Evolutionary conservation across 306 rosid species (phyloP).

Genomic region (Castanea mollissima): DNA sequence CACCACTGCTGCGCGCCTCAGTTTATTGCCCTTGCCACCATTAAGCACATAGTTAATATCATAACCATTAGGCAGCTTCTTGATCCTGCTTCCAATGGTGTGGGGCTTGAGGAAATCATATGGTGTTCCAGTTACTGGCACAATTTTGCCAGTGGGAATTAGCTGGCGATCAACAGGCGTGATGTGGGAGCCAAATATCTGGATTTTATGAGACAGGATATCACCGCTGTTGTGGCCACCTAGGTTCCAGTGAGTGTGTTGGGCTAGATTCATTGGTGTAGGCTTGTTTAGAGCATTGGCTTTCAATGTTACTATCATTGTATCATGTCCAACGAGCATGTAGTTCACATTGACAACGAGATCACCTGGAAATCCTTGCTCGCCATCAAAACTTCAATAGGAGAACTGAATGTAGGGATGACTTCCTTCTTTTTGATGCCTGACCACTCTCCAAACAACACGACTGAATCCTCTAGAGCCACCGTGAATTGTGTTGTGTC

Average conservation of each 20-base stretch:
- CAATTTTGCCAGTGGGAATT: constrained; percentile 70
- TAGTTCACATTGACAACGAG: constrained; percentile 53
- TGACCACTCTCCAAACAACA: constrained; percentile 62
- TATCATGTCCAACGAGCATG: constrained; percentile 34
- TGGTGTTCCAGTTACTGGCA: constrained; percentile 52
- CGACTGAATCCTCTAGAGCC: constrained; percentile 74
- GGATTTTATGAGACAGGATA: constrained; percentile 49
- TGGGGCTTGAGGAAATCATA: constrained; percentile 73
- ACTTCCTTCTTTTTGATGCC: constrained; percentile 38
- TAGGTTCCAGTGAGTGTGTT: constrained; percentile 79
- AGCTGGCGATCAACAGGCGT: constrained; percentile 52
- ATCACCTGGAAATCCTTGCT: constrained; percentile 92
- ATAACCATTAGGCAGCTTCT: constrained; percentile 51
- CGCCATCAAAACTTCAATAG: constrained; percentile 70
- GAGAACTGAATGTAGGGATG: constrained; percentile 56
- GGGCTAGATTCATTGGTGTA: constrained; percentile 79
- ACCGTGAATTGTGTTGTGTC: constrained; percentile 75
- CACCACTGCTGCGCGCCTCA: constrained; percentile 50
- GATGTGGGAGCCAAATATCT: constrained; percentile 68
- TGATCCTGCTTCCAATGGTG: constrained; percentile 57
- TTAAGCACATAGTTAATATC: constrained; percentile 73
- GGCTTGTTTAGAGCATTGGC: constrained; percentile 78
- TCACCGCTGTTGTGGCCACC: constrained; percentile 71
- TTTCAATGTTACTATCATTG: constrained; percentile 47
- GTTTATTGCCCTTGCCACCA: constrained; percentile 21